Percentiles rank a stretch among this genome's conserved stretches.
These are phyloP conservation scores for Scenedesmus sp. DNA, from an alignment of 163 green algal genomes.

Conservation along the genomic window DNA sequence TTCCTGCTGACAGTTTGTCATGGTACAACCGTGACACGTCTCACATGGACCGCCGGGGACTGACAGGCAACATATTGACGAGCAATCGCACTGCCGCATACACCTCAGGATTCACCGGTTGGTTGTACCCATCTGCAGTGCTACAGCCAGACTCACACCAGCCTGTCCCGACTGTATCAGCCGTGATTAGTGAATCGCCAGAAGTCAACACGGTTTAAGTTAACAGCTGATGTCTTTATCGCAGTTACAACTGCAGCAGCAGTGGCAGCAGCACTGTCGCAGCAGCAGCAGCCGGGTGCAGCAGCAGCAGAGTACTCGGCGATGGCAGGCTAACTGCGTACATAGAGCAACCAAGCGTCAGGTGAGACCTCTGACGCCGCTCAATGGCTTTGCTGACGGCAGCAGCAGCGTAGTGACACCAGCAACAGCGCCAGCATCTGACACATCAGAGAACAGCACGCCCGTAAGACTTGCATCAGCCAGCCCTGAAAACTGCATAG, in stretches of 20 bases:
- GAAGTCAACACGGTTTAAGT: background rate
- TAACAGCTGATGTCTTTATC: slow-evolving; percentile 7
- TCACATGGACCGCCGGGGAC: background rate
- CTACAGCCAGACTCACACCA: background rate
- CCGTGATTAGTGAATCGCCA: background rate
- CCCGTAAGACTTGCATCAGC: no score
- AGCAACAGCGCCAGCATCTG: background rate
- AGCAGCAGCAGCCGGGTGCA: slow-evolving; percentile 10
- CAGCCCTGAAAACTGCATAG: no score
- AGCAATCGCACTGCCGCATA: background rate
- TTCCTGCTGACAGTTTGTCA: background rate
- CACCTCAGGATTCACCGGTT: background rate
- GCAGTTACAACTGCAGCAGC: background rate
- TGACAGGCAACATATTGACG: background rate
- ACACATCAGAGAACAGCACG: background rate
- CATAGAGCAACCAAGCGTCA: background rate
- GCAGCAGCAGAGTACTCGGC: slow-evolving; percentile 17
- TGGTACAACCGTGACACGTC: background rate
- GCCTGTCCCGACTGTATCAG: background rate
- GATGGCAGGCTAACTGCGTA: background rate
- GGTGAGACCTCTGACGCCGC: background rate
- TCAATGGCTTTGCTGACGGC: background rate
- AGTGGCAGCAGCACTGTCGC: slow-evolving; percentile 17
- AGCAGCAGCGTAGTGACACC: background rate
- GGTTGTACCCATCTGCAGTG: background rate